Conservation (phyloP, 75 land plant genomes). For the Pinus albicaulis region DNA sequence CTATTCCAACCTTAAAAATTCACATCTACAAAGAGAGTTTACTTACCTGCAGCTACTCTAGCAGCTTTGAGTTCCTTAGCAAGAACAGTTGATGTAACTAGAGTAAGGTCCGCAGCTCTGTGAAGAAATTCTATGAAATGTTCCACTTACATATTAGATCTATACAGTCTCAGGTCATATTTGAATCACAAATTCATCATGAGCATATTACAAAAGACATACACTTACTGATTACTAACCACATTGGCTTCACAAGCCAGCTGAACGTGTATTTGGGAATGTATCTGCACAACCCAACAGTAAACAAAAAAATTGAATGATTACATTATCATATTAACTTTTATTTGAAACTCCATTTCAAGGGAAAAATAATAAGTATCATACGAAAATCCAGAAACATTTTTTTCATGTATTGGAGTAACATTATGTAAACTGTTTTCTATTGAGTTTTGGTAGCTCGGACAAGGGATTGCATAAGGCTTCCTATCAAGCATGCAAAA, state of each 20-base stretch:
- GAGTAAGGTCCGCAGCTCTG: constrained; percentile 96
- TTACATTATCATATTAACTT: neutral
- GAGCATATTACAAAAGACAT: neutral
- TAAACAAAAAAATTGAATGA: neutral
- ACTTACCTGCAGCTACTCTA: constrained; percentile 81
- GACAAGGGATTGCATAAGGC: too few relatives aligned
- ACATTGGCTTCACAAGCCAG: constrained; percentile 99
- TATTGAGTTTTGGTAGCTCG: too few relatives aligned
- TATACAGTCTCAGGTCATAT: neutral
- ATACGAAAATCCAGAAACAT: neutral
- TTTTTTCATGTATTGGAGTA: neutral
- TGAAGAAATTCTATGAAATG: constrained; percentile 75
- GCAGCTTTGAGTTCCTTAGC: constrained; percentile 82
- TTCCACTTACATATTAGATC: neutral
- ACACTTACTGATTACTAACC: constrained; percentile 88
- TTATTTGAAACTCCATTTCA: neutral
- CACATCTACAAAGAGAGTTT: neutral
- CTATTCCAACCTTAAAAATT: neutral
- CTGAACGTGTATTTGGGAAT: constrained; percentile 99
- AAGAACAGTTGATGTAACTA: constrained; percentile 93
- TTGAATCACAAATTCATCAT: constrained; percentile 4
- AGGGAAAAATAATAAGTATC: constrained; percentile 5
- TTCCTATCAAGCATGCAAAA: too few relatives aligned
- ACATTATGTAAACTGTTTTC: neutral
- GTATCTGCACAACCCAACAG: constrained; percentile 53